Evolutionary conservation across 768 basidiomycete species (phyloP).

Genomic region (Amanita molliuscula): DNA sequence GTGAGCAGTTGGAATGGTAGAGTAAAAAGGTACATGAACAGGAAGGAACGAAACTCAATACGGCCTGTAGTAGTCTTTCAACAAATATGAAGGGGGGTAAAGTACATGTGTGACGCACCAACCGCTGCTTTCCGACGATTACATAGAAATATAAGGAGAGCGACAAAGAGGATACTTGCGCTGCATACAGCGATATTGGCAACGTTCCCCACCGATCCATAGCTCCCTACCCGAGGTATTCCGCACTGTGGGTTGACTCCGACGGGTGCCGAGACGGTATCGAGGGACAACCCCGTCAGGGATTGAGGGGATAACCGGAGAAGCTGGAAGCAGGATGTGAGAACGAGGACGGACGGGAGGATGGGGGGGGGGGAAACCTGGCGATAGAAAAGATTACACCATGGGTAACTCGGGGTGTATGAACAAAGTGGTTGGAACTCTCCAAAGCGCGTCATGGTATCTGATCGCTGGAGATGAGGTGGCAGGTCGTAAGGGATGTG

Average conservation of each 20-base stretch:
- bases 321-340: slow-evolving; percentile 19
- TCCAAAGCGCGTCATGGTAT: slow-evolving; percentile 48
- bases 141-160: slow-evolving; percentile 45
- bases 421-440: slow-evolving; percentile 63
- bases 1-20: slow-evolving; percentile 75
- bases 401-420: slow-evolving; percentile 69
- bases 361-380: slow-evolving; percentile 43
- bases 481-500: slow-evolving; percentile 4
- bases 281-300: slow-evolving; percentile 32
- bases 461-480: background rate
- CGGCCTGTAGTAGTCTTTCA: slow-evolving; percentile 33
- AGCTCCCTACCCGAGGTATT: slow-evolving; percentile 49
- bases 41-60: slow-evolving; percentile 58
- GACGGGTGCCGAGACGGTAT: slow-evolving; percentile 52
- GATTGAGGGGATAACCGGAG: slow-evolving; percentile 19
- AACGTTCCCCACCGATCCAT: slow-evolving; percentile 66
- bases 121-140: slow-evolving; percentile 80
- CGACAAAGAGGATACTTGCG: slow-evolving; percentile 55
- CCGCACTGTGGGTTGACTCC: slow-evolving; percentile 79
- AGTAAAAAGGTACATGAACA: slow-evolving; percentile 57
- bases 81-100: background rate
- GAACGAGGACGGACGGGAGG: slow-evolving; percentile 5
- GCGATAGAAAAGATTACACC: slow-evolving; percentile 92
- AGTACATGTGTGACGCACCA: slow-evolving; percentile 23
- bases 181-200: slow-evolving; percentile 80